Evolutionary conservation across 2,329 filamentous ascomycete species (phyloP).

Genomic region (Talaromyces sp.): DNA sequence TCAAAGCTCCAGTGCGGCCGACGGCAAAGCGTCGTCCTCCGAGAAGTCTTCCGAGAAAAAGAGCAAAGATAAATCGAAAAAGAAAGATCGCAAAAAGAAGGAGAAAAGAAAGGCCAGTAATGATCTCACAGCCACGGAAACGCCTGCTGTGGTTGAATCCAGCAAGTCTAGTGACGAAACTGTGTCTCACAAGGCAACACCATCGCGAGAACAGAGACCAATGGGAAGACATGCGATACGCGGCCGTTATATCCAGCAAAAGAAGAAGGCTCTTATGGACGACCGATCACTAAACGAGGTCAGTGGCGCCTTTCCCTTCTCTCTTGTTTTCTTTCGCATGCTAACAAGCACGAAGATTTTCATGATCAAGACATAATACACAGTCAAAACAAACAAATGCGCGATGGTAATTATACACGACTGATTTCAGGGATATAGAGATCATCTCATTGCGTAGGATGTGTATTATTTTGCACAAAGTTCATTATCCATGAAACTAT

Average conservation of each 20-base stretch:
- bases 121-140: conserved; percentile 27
- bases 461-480: background rate
- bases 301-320: conserved; percentile 23
- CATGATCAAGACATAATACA: conserved; percentile 27
- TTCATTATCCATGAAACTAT: background rate
- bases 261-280: conserved; percentile 77
- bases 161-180: conserved; percentile 1
- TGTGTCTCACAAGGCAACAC: conserved; percentile 40
- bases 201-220: conserved; percentile 42
- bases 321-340: conserved; percentile 1
- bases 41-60: conserved; percentile 1
- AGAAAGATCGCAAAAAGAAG: conserved; percentile 18
- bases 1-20: background rate
- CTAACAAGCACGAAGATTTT: conserved; percentile 29
- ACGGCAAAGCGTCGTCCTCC: background rate
- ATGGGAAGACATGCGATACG: conserved; percentile 68
- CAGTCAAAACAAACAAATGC: background rate
- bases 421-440: background rate
- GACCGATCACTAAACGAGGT: conserved; percentile 82
- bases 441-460: background rate
- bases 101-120: conserved; percentile 12
- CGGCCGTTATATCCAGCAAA: conserved; percentile 81
- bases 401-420: background rate
- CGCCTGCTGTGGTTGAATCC: conserved; percentile 7
- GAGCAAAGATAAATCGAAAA: conserved; percentile 14